Conservation (phyloP, 2,329 filamentous ascomycete species). For the Stachybotrys echinatus region DNA sequence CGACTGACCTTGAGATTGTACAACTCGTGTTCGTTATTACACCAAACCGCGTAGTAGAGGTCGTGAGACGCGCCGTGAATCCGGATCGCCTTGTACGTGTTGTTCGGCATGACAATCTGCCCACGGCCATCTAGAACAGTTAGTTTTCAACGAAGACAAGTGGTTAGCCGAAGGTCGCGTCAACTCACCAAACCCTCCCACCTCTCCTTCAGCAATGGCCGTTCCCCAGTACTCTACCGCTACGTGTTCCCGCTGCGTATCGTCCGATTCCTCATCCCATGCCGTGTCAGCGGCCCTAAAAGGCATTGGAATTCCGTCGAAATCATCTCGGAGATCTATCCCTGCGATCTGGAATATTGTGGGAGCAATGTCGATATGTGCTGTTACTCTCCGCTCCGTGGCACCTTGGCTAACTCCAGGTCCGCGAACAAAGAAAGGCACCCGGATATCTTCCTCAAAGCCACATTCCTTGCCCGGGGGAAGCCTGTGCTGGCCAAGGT, state of each 20-base stretch:
- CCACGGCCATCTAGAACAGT: too few species aligned
- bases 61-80: constrained; percentile 48
- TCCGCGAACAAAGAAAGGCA: constrained; percentile 52
- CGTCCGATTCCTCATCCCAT: constrained; percentile 11
- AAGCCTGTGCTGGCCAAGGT: constrained; percentile 54
- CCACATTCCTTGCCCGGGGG: constrained; percentile 53
- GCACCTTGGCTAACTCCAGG: constrained; percentile 40
- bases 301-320: constrained; percentile 52
- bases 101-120: constrained; percentile 23
- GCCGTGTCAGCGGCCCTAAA: constrained; percentile 14
- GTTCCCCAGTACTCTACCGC: constrained; percentile 54
- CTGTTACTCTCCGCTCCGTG: constrained; percentile 41
- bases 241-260: constrained; percentile 43
- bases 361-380: constrained; percentile 59
- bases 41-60: constrained; percentile 65
- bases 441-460: constrained; percentile 55
- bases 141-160: too few species aligned
- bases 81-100: constrained; percentile 57
- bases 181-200: constrained; percentile 14
- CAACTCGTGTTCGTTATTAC: constrained; percentile 60
- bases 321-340: constrained; percentile 37
- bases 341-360: constrained; percentile 47
- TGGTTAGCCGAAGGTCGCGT: too few species aligned
- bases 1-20: constrained; percentile 49
- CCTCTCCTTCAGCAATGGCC: constrained; percentile 30